Evolutionary conservation across 768 basidiomycete genomes (phyloP).

Genomic region (Fibroporia radiculosa): DNA sequence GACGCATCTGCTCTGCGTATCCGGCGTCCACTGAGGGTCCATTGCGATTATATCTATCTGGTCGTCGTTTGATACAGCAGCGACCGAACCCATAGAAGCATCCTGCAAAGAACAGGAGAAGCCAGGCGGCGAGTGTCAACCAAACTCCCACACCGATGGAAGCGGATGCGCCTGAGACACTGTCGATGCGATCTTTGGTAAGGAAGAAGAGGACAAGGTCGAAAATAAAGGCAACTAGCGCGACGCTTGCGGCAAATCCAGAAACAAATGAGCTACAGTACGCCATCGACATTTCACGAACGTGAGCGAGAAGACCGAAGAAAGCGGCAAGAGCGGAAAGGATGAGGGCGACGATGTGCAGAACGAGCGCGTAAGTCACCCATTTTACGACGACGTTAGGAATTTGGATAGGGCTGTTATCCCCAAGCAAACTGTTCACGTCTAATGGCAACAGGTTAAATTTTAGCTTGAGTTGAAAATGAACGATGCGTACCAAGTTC

Average conservation of each 20-base stretch:
- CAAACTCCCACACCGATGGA: constrained; percentile 84
- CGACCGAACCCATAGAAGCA: constrained; percentile 82
- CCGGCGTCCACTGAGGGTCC: constrained; percentile 13
- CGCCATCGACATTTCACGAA: constrained; percentile 79
- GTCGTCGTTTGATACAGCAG: constrained; percentile 67
- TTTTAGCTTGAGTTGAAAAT: too few species aligned
- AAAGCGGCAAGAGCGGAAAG: constrained; percentile 64
- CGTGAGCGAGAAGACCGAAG: constrained; percentile 83
- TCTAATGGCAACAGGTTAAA: constrained; percentile 37
- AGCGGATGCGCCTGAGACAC: constrained; percentile 64
- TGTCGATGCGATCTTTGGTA: constrained; percentile 77
- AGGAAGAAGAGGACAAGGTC: constrained; percentile 89
- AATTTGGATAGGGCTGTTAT: constrained; percentile 58
- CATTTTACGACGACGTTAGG: constrained; percentile 85
- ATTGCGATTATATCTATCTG: background rate
- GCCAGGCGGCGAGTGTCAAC: constrained; percentile 82
- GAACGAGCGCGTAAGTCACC: constrained; percentile 88
- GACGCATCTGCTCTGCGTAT: constrained; percentile 60
- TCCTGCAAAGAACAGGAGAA: constrained; percentile 84
- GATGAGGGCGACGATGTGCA: constrained; percentile 80
- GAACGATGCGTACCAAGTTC: constrained; percentile 57
- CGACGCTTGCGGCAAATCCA: constrained; percentile 69
- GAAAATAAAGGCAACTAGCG: constrained; percentile 86
- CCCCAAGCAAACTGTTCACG: constrained; percentile 72
- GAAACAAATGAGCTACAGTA: constrained; percentile 79